These are phyloP conservation scores for Botrytis pseudocinerea DNA, from an alignment of 2,329 filamentous ascomycete genomes.

Conservation along the genomic window DNA sequence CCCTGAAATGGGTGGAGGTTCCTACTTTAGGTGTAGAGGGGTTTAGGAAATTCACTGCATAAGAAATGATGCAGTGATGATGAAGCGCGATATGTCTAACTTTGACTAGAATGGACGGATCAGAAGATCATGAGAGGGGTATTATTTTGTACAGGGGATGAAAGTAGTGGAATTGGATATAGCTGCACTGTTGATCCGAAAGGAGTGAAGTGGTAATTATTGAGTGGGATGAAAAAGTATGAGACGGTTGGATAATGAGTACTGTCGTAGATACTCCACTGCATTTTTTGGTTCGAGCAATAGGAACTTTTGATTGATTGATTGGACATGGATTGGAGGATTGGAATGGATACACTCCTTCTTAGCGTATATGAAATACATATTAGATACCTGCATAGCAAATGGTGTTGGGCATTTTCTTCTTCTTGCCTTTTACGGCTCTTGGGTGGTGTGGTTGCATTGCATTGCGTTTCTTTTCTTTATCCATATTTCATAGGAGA, in stretches of 20 bases:
- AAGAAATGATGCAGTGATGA: background rate
- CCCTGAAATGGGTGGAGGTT: slow-evolving; percentile 68
- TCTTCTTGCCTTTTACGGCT: background rate
- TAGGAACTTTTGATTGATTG: background rate
- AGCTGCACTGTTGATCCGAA: background rate
- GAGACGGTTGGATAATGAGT: slow-evolving; percentile 1
- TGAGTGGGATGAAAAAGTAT: background rate
- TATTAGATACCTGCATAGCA: slow-evolving; percentile 18
- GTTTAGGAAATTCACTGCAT: slow-evolving; percentile 47
- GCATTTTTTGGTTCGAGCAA: background rate
- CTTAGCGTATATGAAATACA: slow-evolving; percentile 19
- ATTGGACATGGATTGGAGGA: background rate
- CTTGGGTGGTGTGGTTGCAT: background rate
- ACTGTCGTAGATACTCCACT: background rate
- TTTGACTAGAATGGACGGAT: background rate
- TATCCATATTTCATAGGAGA: background rate
- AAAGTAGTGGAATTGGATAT: background rate
- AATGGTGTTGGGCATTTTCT: slow-evolving; percentile 5
- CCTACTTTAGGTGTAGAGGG: slow-evolving; percentile 65
- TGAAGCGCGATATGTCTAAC: background rate
- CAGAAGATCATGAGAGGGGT: background rate
- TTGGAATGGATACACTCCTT: slow-evolving; percentile 8
- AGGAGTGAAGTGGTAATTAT: slow-evolving; percentile 1
- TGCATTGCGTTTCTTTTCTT: background rate
- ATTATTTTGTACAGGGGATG: background rate